Percentiles rank a stretch among this genome's conserved stretches.
Conservation (phyloP, 495 filamentous ascomycete genomes). For the Penicillium diatomitis region DNA sequence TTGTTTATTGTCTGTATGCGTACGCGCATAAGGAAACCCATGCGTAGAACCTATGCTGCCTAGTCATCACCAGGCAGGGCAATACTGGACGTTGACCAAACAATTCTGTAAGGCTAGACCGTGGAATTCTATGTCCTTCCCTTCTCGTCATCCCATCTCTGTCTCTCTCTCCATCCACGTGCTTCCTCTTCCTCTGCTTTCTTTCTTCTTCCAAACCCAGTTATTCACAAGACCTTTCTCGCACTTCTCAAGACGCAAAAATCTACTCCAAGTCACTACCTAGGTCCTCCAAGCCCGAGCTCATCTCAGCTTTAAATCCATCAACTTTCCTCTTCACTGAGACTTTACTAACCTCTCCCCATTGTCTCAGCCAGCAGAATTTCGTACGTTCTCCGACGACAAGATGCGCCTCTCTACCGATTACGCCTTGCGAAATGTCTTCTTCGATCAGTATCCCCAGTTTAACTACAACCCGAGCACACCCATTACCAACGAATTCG, state of each 20-base stretch:
- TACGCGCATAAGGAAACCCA: too few relatives aligned
- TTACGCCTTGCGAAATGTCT: background rate
- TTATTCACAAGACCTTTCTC: background rate
- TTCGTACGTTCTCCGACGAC: background rate
- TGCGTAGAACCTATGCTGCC: too few relatives aligned
- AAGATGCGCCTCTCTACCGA: too few relatives aligned
- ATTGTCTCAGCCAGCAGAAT: background rate
- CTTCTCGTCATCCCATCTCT: background rate
- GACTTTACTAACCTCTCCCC: background rate
- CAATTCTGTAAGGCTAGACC: too few relatives aligned
- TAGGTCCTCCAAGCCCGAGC: too few relatives aligned
- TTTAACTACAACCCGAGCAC: background rate
- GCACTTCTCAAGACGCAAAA: background rate
- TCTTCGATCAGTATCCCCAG: background rate
- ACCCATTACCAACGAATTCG: conserved; percentile 15
- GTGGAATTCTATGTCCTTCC: background rate
- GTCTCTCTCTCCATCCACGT: background rate
- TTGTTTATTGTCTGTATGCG: too few relatives aligned
- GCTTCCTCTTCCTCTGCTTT: background rate
- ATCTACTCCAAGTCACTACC: too few relatives aligned
- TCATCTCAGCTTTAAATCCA: background rate
- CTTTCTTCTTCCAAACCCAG: background rate
- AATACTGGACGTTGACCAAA: too few relatives aligned
- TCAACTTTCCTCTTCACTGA: background rate
- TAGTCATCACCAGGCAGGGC: too few relatives aligned